Conservation (phyloP, 805 yeast genomes). For the Sugiyamaella smithiae region DNA sequence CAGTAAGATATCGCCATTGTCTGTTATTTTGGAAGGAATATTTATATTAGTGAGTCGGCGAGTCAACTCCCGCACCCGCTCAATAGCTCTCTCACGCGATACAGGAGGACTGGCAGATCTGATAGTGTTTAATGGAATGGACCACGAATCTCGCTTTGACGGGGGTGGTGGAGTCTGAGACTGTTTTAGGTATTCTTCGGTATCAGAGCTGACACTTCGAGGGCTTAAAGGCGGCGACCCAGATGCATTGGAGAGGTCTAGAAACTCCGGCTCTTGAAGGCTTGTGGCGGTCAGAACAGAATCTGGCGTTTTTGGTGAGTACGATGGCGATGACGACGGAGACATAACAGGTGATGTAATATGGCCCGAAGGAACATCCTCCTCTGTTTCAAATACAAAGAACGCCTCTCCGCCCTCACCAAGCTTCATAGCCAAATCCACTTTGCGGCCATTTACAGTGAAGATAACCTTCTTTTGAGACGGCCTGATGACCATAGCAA, state of each 20-base stretch:
- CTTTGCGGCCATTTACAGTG: constrained; percentile 74
- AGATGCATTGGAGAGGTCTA: constrained; percentile 38
- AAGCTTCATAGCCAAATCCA: constrained; percentile 89
- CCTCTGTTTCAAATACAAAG: constrained; percentile 86
- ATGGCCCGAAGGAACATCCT: constrained; percentile 67
- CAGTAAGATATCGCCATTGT: constrained; percentile 82
- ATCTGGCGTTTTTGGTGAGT: constrained; percentile 26
- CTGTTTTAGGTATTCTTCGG: constrained; percentile 1
- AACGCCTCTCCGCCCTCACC: constrained; percentile 99
- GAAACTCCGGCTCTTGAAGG: constrained; percentile 48
- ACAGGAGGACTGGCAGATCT: constrained; percentile 20
- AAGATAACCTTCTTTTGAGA: constrained; percentile 92
- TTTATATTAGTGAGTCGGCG: constrained; percentile 64
- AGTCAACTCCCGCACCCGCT: constrained; percentile 61
- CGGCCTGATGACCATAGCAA: constrained; percentile 78
- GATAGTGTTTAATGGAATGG: constrained; percentile 5
- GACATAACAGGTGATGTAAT: constrained; percentile 86
- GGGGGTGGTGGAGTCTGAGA: not conserved
- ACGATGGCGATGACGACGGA: constrained; percentile 48
- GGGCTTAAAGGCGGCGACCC: constrained; percentile 6
- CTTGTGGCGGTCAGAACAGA: constrained; percentile 8
- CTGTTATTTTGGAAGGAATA: constrained; percentile 83
- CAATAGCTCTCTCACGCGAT: constrained; percentile 45
- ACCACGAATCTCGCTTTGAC: constrained; percentile 3
- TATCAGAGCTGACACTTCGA: not conserved